These are phyloP conservation scores for Aspergillus texensis DNA, from an alignment of 2,329 filamentous ascomycete species.

Conservation along the genomic window DNA sequence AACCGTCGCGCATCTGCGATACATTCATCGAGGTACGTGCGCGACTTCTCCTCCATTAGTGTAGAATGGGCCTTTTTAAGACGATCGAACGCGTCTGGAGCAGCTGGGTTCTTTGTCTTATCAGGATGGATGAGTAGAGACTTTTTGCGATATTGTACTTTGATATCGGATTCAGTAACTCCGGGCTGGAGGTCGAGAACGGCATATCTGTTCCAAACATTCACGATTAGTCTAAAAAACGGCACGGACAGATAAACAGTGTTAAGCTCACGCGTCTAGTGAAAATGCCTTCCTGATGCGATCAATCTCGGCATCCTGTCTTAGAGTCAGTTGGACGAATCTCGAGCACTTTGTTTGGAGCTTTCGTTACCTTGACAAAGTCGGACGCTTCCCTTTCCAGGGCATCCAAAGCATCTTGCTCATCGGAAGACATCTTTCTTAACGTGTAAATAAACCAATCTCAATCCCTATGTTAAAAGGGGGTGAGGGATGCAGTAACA, in stretches of 20 bases:
- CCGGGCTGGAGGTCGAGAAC: constrained; percentile 95
- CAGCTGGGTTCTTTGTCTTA: constrained; percentile 88
- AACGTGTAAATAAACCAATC: background rate
- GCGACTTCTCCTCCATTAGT: constrained; percentile 92
- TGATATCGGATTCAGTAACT: constrained; percentile 95
- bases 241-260: background rate
- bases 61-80: constrained; percentile 92
- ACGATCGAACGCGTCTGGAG: constrained; percentile 94
- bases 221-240: background rate
- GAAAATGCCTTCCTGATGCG: constrained; percentile 90
- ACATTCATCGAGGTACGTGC: constrained; percentile 83
- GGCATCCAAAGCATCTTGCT: constrained; percentile 75
- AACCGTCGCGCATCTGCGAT: constrained; percentile 96
- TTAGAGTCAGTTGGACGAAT: constrained; percentile 21
- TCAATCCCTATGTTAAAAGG: background rate
- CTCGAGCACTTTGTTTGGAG: background rate
- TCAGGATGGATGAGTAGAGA: constrained; percentile 99
- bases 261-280: constrained; percentile 63
- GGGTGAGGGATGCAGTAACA: background rate
- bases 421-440: constrained; percentile 58
- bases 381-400: constrained; percentile 86
- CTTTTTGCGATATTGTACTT: constrained; percentile 89
- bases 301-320: constrained; percentile 89
- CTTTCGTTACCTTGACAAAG: constrained; percentile 70
- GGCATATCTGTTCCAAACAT: constrained; percentile 65